Evolutionary conservation across 768 basidiomycete genomes (phyloP).

Genomic region (Collybiopsis luxurians): DNA sequence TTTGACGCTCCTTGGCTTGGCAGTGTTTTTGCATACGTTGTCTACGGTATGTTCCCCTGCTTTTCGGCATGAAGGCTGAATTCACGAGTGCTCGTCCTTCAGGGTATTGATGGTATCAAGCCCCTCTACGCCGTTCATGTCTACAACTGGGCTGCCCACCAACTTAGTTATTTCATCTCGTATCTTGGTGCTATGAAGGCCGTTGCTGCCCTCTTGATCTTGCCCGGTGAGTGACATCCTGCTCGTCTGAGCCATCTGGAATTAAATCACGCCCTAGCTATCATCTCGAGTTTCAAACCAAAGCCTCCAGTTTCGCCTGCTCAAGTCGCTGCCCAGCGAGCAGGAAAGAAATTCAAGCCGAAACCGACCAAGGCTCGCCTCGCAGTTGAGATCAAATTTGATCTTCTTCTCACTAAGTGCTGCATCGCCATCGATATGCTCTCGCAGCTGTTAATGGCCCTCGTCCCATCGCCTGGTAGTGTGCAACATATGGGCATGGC

Average conservation of each 20-base stretch:
- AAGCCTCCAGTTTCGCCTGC: constrained; percentile 9
- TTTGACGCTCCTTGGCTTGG: constrained; percentile 64
- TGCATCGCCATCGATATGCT: constrained; percentile 67
- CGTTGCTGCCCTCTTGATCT: constrained; percentile 50
- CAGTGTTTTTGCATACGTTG: constrained; percentile 61
- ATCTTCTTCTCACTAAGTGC: constrained; percentile 55
- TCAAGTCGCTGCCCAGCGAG: background rate
- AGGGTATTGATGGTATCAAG: constrained; percentile 81
- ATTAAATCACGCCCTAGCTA: constrained; percentile 32
- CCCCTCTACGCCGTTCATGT: constrained; percentile 77
- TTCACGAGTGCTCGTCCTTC: background rate
- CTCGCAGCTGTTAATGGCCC: constrained; percentile 57
- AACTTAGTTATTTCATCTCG: constrained; percentile 76
- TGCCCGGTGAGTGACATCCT: constrained; percentile 38
- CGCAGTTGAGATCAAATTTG: constrained; percentile 66
- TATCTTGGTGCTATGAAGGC: constrained; percentile 62
- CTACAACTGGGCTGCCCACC: constrained; percentile 69
- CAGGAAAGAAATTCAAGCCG: constrained; percentile 29
- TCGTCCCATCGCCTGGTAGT: constrained; percentile 46
- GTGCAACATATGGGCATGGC: constrained; percentile 17
- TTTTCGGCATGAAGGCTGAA: background rate
- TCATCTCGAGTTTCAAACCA: constrained; percentile 62
- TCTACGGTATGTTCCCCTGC: constrained; percentile 49
- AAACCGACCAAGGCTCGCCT: constrained; percentile 53
- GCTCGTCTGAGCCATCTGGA: too few species aligned